phyloP scores from a whole-genome alignment of 1,284 basidiomycete species.

The Stygiomarasmius scandens region DNA sequence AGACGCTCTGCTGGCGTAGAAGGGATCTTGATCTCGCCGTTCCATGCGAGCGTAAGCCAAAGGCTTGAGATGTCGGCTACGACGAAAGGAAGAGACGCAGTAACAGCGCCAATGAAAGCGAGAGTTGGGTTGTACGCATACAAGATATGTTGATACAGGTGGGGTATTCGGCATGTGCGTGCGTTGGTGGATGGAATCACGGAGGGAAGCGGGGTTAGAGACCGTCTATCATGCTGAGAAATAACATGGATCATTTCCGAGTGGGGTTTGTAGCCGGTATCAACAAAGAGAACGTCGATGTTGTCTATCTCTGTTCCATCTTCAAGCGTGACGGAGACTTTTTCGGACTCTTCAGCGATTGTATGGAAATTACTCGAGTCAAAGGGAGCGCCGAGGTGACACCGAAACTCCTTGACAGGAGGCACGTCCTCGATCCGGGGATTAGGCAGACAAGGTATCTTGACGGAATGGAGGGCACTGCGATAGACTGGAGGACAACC shows the following conservation, averaged over 20 bases:
- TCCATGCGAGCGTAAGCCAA: conserved; percentile 15
- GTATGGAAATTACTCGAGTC: not conserved
- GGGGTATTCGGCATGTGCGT: conserved; percentile 39
- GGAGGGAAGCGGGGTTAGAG: conserved; percentile 23
- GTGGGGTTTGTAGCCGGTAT: conserved; percentile 46
- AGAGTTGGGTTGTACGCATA: conserved; percentile 46
- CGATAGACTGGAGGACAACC: not conserved
- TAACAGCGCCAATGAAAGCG: conserved; percentile 40
- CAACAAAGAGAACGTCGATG: conserved; percentile 45
- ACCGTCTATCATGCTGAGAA: not conserved
- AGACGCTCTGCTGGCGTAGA: not conserved
- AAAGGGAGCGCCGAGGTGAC: not conserved
- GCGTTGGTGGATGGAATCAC: conserved; percentile 11
- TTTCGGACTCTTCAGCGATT: conserved; percentile 14
- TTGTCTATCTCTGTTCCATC: conserved; percentile 39
- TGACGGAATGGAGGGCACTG: not conserved
- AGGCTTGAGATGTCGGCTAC: conserved; percentile 12
- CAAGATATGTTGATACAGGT: conserved; percentile 43
- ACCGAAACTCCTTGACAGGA: not conserved
- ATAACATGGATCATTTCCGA: conserved; percentile 42
- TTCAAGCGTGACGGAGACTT: conserved; percentile 34
- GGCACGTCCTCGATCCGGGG: not conserved
- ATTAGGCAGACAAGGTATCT: not conserved
- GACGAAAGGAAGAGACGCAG: conserved; percentile 12
- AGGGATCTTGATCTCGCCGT: conserved; percentile 7